These are phyloP conservation scores for Kodamaea hsintzibuensis DNA, from an alignment of 805 yeast species.

Conservation along the genomic window DNA sequence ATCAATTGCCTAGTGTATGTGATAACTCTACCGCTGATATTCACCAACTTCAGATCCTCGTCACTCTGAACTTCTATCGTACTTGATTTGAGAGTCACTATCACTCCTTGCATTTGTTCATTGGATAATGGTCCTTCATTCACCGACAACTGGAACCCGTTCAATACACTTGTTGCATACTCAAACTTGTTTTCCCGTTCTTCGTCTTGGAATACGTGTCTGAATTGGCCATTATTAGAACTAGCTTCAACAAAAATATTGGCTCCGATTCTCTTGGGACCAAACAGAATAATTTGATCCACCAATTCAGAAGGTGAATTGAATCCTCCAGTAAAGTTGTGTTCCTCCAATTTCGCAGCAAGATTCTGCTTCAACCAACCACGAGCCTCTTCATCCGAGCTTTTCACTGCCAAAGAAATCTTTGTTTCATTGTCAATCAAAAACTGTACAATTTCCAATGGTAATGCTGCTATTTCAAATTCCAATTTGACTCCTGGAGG, in stretches of 20 bases:
- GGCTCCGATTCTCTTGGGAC: constrained; percentile 75
- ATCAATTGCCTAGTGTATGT: constrained; percentile 72
- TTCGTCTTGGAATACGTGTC: constrained; percentile 25
- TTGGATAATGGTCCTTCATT: constrained; percentile 85
- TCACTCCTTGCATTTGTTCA: constrained; percentile 85
- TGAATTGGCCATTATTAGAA: constrained; percentile 25
- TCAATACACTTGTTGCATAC: constrained; percentile 62
- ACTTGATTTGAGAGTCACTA: constrained; percentile 41
- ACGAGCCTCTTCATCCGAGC: neutral
- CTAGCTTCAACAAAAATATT: constrained; percentile 66
- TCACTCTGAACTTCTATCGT: constrained; percentile 39
- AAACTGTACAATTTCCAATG: constrained; percentile 48
- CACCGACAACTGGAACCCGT: constrained; percentile 84
- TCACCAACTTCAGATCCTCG: constrained; percentile 38
- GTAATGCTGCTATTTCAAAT: constrained; percentile 62
- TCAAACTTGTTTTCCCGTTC: constrained; percentile 25
- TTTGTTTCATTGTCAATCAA: constrained; percentile 45
- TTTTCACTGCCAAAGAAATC: neutral
- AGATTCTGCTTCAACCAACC: constrained; percentile 15
- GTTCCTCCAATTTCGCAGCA: constrained; percentile 12
- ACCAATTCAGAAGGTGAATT: constrained; percentile 20
- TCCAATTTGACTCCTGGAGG: constrained; percentile 41
- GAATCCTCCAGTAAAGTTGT: constrained; percentile 26
- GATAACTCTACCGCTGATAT: constrained; percentile 70
- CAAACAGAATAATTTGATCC: constrained; percentile 58